Conservation (phyloP, 2,329 filamentous ascomycete species). For the Exophiala bonariae region DNA sequence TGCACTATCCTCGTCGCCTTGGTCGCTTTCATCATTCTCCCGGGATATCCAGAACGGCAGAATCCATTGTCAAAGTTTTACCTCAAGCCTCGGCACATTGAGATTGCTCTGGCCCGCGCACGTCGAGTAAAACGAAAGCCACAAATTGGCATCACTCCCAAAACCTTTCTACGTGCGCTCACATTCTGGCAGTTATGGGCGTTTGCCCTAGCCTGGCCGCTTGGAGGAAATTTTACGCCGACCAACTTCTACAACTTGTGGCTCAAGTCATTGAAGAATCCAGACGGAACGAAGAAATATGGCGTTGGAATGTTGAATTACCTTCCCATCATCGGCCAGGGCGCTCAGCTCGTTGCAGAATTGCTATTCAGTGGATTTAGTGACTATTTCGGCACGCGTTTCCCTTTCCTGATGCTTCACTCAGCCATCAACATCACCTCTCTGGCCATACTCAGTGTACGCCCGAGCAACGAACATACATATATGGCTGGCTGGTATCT, state of each 20-base stretch:
- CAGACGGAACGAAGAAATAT: constrained; percentile 46
- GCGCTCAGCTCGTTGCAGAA: constrained; percentile 53
- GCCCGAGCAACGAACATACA: constrained; percentile 12
- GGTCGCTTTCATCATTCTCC: constrained; percentile 37
- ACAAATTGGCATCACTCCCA: constrained; percentile 47
- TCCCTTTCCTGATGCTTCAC: constrained; percentile 59
- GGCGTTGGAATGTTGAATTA: constrained; percentile 46
- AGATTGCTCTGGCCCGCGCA: constrained; percentile 45
- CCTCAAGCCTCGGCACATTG: constrained; percentile 42
- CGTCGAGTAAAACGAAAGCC: constrained; percentile 31
- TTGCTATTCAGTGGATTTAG: constrained; percentile 62
- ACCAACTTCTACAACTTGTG: constrained; percentile 38
- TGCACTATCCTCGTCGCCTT: constrained; percentile 37
- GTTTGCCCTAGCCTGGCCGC: constrained; percentile 47
- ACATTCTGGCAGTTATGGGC: constrained; percentile 48
- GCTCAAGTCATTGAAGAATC: constrained; percentile 35
- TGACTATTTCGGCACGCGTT: constrained; percentile 56
- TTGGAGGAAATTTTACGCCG: constrained; percentile 41
- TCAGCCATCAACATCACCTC: constrained; percentile 29
- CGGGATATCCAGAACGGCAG: constrained; percentile 41
- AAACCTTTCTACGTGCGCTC: constrained; percentile 45
- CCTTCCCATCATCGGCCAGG: constrained; percentile 50
- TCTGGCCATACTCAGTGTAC: constrained; percentile 16
- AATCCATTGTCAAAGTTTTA: constrained; percentile 36
- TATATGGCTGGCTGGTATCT: constrained; percentile 22